A percentile compares a stretch with the other conserved stretches of the same genome.
Evolutionary conservation across 1,139 yeast species (phyloP).

Genomic region (Eremothecium gossypii): DNA sequence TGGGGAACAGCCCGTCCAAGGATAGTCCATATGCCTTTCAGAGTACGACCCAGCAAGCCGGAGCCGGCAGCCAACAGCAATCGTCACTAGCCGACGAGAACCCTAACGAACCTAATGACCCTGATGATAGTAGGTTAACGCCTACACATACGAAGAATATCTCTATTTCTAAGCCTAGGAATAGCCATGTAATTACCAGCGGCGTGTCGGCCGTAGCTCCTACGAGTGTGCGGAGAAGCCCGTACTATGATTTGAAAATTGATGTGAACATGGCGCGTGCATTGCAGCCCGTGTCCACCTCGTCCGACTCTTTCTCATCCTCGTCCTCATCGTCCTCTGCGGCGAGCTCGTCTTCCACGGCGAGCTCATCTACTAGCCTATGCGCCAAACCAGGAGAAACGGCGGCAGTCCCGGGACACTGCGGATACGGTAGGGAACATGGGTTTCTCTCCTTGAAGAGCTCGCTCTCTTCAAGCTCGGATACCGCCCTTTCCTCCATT

Average conservation of each 20-base stretch:
- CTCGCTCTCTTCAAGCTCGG: not conserved
- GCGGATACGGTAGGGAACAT: no score
- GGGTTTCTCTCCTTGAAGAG: not conserved
- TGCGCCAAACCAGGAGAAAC: not conserved
- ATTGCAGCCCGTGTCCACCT: conserved; percentile 29
- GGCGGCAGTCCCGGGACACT: not conserved
- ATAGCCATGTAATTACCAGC: conserved; percentile 1
- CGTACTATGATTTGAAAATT: conserved; percentile 37
- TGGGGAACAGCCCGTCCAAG: conserved; percentile 33
- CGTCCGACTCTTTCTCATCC: conserved; percentile 2
- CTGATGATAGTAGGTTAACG: conserved; percentile 31
- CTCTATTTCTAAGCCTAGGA: conserved; percentile 11
- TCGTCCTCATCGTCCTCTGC: not conserved
- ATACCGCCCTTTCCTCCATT: not conserved
- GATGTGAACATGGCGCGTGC: conserved; percentile 43
- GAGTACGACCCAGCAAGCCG: conserved; percentile 39
- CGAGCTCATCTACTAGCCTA: not conserved
- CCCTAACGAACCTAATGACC: conserved; percentile 30
- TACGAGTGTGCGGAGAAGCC: conserved; percentile 2
- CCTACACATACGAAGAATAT: conserved; percentile 22
- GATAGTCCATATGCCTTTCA: conserved; percentile 25
- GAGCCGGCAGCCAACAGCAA: conserved; percentile 15
- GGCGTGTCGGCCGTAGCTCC: not conserved
- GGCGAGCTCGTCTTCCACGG: not conserved
- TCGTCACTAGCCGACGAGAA: conserved; percentile 21